A percentile compares a stretch with the other conserved stretches of the same genome.
Conservation (phyloP, 2,329 filamentous ascomycete species). For the Colletotrichum zoysiae region DNA sequence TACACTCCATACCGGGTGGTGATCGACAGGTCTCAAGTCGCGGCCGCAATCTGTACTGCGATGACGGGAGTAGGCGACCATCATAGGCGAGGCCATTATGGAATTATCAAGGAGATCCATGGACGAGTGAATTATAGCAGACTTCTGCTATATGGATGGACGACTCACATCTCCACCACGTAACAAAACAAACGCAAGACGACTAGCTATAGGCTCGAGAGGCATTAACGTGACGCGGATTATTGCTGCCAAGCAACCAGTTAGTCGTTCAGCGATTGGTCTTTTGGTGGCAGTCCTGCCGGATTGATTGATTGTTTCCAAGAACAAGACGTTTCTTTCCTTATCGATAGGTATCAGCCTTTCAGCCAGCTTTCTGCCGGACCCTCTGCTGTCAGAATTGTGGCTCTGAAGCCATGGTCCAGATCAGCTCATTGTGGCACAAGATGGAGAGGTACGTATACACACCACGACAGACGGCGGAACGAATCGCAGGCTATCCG, state of each 20-base stretch:
- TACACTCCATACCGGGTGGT: slow-evolving; percentile 26
- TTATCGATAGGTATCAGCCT: background rate
- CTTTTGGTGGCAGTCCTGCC: slow-evolving; percentile 7
- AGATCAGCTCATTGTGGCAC: slow-evolving; percentile 27
- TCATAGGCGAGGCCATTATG: slow-evolving; percentile 24
- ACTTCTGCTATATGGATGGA: slow-evolving; percentile 44
- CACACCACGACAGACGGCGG: slow-evolving; percentile 4
- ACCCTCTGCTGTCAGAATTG: background rate
- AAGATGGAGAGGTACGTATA: background rate
- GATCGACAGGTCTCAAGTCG: slow-evolving; percentile 18
- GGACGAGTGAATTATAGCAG: slow-evolving; percentile 34
- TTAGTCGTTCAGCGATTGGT: slow-evolving; percentile 25
- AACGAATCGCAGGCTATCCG: slow-evolving; percentile 22
- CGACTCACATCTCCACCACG: slow-evolving; percentile 18
- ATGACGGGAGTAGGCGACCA: slow-evolving; percentile 36
- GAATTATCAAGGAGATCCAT: slow-evolving; percentile 35
- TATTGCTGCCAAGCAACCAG: slow-evolving; percentile 37
- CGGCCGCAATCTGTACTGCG: slow-evolving; percentile 21
- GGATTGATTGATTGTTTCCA: background rate
- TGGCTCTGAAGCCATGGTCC: slow-evolving; percentile 1
- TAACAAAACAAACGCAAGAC: slow-evolving; percentile 26
- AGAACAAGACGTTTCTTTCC: slow-evolving; percentile 14
- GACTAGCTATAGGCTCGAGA: background rate
- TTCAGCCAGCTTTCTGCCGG: slow-evolving; percentile 23
- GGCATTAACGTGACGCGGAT: slow-evolving; percentile 47